Evolutionary conservation across 2,329 filamentous ascomycete species (phyloP).

Genomic region (Xylariaceae sp.): DNA sequence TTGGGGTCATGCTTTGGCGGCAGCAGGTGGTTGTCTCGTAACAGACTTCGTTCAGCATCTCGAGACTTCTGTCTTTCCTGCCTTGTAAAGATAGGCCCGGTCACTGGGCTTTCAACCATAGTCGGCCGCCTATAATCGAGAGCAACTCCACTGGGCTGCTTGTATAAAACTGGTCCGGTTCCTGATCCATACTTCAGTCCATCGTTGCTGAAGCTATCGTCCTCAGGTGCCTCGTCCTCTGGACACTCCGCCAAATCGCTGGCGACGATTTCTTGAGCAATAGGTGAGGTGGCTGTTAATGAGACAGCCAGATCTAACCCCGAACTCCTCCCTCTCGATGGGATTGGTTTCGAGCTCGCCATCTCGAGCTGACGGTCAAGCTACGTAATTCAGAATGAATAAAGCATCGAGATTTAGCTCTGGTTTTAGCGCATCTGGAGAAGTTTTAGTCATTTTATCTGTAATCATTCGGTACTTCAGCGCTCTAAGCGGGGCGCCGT

Average conservation of each 20-base stretch:
- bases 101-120: conserved; percentile 62
- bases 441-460: no score
- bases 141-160: conserved; percentile 77
- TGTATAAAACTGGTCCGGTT: conserved; percentile 65
- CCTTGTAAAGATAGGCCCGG: conserved; percentile 57
- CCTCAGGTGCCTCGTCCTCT: conserved; percentile 54
- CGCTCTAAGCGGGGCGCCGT: no score
- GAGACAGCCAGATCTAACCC: conserved; percentile 49
- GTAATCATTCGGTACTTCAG: no score
- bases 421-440: no score
- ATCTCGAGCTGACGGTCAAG: conserved; percentile 17
- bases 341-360: conserved; percentile 35
- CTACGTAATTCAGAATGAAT: background rate
- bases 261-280: conserved; percentile 69
- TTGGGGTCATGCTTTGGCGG: conserved; percentile 61
- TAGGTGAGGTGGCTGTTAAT: conserved; percentile 66
- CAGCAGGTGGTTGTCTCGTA: conserved; percentile 69
- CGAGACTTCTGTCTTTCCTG: conserved; percentile 62
- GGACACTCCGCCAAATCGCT: conserved; percentile 70
- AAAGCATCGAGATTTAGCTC: no score
- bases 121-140: conserved; percentile 74
- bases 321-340: conserved; percentile 26
- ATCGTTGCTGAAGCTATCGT: conserved; percentile 40
- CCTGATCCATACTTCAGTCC: conserved; percentile 44
- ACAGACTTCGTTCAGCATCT: conserved; percentile 63